Percentiles rank a stretch among this genome's conserved stretches.
Evolutionary conservation across 176 grass and related monocot species (phyloP).

Genomic region (Eragrostis nindensis): DNA sequence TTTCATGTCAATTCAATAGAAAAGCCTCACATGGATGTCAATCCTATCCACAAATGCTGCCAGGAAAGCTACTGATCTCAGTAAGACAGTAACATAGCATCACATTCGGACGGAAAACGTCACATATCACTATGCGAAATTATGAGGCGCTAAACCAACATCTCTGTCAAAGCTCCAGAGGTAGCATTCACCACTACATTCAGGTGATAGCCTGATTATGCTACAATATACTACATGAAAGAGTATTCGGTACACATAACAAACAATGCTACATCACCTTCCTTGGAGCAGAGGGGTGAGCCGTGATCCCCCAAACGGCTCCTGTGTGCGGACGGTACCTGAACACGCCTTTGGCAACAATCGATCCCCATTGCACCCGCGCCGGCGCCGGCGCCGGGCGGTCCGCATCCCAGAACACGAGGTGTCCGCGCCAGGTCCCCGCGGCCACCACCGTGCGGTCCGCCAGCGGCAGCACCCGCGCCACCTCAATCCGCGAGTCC

Average conservation of each 20-base stretch:
- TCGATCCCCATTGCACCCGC: not conserved
- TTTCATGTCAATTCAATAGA: too few relatives aligned
- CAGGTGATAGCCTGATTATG: not conserved
- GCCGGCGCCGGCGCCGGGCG: not conserved
- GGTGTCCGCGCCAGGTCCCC: not conserved
- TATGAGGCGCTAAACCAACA: not conserved
- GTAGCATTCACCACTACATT: not conserved
- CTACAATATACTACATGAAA: not conserved
- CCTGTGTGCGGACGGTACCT: conserved; percentile 3
- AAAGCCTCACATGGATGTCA: too few relatives aligned
- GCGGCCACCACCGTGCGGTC: not conserved
- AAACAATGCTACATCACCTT: not conserved
- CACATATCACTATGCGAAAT: too few relatives aligned
- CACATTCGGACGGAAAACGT: too few relatives aligned
- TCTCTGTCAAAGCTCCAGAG: not conserved
- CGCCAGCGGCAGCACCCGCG: conserved; percentile 2
- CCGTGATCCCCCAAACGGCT: not conserved
- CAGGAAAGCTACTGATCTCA: too few relatives aligned
- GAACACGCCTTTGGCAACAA: not conserved
- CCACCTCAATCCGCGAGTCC: not conserved
- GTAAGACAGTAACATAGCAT: too few relatives aligned
- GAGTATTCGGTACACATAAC: not conserved
- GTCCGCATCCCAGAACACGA: conserved; percentile 8
- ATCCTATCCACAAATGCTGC: too few relatives aligned
- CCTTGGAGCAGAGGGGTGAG: conserved; percentile 13